Base-by-base conservation (phyloP, 345 rosid genomes). In the Schrenkiella parvula region DNA sequence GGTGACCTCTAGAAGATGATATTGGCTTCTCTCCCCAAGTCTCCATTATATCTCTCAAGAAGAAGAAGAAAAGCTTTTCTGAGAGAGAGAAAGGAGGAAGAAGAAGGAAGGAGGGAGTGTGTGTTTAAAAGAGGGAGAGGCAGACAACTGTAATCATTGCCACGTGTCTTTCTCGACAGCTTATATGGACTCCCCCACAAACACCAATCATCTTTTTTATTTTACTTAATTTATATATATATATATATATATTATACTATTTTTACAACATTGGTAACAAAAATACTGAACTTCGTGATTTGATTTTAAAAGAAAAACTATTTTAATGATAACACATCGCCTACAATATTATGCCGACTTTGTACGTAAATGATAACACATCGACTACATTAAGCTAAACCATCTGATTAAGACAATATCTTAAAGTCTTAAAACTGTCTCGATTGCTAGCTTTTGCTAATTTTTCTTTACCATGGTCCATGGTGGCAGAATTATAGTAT, bases 11-110 rank as follows among this genome's bases (percentile, higher is more conserved):
- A 69, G 76, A 15, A 4, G 53, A 46, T 2, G 71, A 57, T 23
- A 9, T 31, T 10, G 64, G 23, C 26, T 73, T 82, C 73, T 80
- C 82, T 87, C 81, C 82, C 88, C 81, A 82, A 25, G 32, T 55
- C 67, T 84, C 87, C 88, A 86, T n/a, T n/a, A n/a, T n/a, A n/a
- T 85, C 18, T 58, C 4, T 81, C 0, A 14, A 13, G 59, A 54
- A 35, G 3, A 54, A 35, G 3, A 2, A 9, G 9, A 35, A 14
- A 29, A 5, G 54, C 4, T 50, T 68, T n/a, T n/a, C n/a, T 44
- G 32, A 29, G 29, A 38, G 76, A 41, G 78, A 23, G 42, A 31
- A 31, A 57, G 78, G 61, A 12, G 57, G 18, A 43, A 50, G 67
- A 62, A 64, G 81, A 75, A 71, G 61, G 68, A 29, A 71, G 61